Base-by-base conservation (phyloP, 169 alveolate genomes). In the Babesia microti region DNA sequence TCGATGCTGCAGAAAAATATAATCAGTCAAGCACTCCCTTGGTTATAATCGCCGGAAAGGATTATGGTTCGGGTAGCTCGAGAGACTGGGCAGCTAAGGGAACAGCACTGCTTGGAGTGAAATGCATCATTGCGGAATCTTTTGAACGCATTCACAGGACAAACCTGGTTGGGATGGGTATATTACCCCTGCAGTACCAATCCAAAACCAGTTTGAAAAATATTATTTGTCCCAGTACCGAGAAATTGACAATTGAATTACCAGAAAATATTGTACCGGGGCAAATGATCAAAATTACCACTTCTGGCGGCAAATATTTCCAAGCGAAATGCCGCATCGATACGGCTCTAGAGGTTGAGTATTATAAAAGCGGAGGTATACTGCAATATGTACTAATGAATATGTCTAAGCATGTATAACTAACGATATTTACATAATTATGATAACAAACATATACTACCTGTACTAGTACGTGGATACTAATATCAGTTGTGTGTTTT, bases 51-150 rank as follows among this genome's bases (percentile, higher is more conserved):
- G 95, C 96, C 40, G 98, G 98, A 3, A 75, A 87, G 71, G 97
- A 92, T 55, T 93, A 93, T 54, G 98, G 98, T 17, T 68, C 91
- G 40, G 98, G 98, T 22, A 76, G 92, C 54, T 84, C 95, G 19
- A 82, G 98, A 44, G 98, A 93, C 76, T 93, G 98, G 98, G 98
- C 98, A 15, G 98, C 98, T 19, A 89, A 93, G 84, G 97, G 97
- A 17, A 91, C 97, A 6, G 78, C 73, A 42, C 84, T 91, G 27
- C 73, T 83, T 54, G 97, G 97, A 18, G 91, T 91, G 21, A 85
- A 83, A 55, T 95, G 93, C 27, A 93, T 93, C 32, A 59, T 93
- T 33, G 98, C 98, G 4, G 87, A 91, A 73, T 69, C 90, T 42
- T 93, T 63, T 71, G 98, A 93, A 60, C 88, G 97, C 66, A 93